These are phyloP conservation scores for Rubia balearica DNA, from an alignment of 305 asterid species.

Conservation along the genomic window DNA sequence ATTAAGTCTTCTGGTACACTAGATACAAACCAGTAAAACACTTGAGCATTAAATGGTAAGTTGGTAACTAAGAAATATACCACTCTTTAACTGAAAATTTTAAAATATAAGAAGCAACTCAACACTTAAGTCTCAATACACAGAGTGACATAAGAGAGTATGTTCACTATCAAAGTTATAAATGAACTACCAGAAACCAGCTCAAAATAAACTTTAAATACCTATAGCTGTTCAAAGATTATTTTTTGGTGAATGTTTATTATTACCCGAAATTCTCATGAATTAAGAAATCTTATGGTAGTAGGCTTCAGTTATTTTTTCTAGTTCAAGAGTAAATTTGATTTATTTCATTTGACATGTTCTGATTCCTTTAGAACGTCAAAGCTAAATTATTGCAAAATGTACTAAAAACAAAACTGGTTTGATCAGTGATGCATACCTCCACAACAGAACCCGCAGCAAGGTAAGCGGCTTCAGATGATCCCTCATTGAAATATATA, in stretches of 20 bases:
- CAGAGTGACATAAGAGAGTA: neutral
- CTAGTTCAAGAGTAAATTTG: neutral
- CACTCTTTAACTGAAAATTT: neutral
- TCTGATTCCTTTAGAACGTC: neutral
- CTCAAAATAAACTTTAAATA: neutral
- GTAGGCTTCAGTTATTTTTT: neutral
- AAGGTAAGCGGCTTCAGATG: conserved; percentile 83
- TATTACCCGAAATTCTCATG: neutral
- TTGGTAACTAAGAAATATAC: neutral
- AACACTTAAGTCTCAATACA: neutral
- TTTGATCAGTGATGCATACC: conserved; percentile 30
- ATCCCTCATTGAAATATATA: conserved; percentile 79
- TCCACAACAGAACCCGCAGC: conserved; percentile 90
- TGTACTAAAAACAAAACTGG: neutral
- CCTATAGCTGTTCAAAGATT: neutral
- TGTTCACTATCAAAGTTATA: neutral
- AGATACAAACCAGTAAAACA: neutral
- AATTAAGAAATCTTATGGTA: too few relatives aligned
- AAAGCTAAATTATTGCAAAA: neutral
- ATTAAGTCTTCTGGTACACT: neutral
- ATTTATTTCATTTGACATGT: neutral
- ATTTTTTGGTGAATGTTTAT: neutral
- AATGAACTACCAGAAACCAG: neutral
- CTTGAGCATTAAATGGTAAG: neutral
- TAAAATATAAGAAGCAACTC: neutral